A percentile compares a stretch with the other conserved stretches of the same genome.
Conservation (phyloP, 2,329 filamentous ascomycete species). For the Xylaria sp. region DNA sequence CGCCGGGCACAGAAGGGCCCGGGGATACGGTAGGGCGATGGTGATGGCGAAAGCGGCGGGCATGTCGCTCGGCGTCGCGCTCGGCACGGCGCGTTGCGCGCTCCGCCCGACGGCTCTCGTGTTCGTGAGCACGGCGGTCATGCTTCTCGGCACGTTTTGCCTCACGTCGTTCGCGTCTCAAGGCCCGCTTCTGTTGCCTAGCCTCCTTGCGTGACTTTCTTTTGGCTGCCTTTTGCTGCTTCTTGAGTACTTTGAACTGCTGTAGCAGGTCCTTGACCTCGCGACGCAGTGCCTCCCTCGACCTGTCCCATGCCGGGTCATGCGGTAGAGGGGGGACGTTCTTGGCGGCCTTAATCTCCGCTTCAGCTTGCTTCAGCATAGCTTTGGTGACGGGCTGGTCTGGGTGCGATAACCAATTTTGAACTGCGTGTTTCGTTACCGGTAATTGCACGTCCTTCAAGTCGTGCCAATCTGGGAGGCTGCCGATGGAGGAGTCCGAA, state of each 20-base stretch:
- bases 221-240: constrained; percentile 53
- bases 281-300: constrained; percentile 35
- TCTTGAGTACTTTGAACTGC: constrained; percentile 59
- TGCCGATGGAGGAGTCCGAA: constrained; percentile 60
- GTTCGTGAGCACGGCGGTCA: constrained; percentile 15
- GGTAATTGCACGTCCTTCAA: constrained; percentile 62
- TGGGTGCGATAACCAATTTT: constrained; percentile 62
- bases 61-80: constrained; percentile 26
- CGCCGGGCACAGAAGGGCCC: not conserved
- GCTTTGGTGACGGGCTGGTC: constrained; percentile 61
- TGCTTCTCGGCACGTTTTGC: constrained; percentile 27
- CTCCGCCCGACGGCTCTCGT: constrained; percentile 17
- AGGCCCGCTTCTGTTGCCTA: constrained; percentile 47
- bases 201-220: constrained; percentile 49
- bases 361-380: constrained; percentile 55
- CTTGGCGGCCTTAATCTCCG: constrained; percentile 58
- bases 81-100: constrained; percentile 25
- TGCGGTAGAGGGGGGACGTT: constrained; percentile 27
- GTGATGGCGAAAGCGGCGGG: constrained; percentile 18
- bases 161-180: constrained; percentile 47
- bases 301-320: constrained; percentile 27
- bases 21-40: not conserved
- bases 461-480: constrained; percentile 65
- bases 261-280: constrained; percentile 55
- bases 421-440: constrained; percentile 57